Evolutionary conservation across 1,284 basidiomycete species (phyloP).

Genomic region (Pyrrhoderma noxium): DNA sequence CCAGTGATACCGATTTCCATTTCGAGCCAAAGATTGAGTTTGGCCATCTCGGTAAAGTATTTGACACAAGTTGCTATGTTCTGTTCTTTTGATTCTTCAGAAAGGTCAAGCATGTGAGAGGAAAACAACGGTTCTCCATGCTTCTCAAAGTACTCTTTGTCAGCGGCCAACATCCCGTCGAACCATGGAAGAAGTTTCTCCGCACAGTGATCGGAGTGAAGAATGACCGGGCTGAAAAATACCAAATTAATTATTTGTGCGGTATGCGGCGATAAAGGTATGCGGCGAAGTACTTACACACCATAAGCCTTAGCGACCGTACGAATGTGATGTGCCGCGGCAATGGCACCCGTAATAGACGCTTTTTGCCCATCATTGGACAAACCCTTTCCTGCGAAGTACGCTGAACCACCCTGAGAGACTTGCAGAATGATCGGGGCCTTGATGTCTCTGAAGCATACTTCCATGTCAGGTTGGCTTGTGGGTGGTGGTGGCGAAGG

Average conservation of each 20-base stretch:
- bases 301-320: conserved; percentile 85
- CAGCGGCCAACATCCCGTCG: conserved; percentile 97
- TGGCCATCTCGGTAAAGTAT: conserved; percentile 96
- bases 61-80: conserved; percentile 93
- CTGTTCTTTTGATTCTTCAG: conserved; percentile 95
- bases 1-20: conserved; percentile 99
- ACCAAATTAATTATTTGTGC: not conserved
- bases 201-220: conserved; percentile 99
- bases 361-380: conserved; percentile 95
- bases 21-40: conserved; percentile 94
- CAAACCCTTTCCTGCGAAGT: conserved; percentile 96
- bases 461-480: conserved; percentile 3
- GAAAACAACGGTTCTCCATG: conserved; percentile 93
- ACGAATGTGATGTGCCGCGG: conserved; percentile 91
- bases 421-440: conserved; percentile 97
- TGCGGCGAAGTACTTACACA: conserved; percentile 51
- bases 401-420: conserved; percentile 94
- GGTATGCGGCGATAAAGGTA: not conserved
- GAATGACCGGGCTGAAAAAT: conserved; percentile 74
- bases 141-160: conserved; percentile 89
- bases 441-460: conserved; percentile 66
- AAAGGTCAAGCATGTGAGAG: conserved; percentile 99
- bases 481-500: not conserved
- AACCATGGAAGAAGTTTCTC: conserved; percentile 99
- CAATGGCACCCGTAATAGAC: conserved; percentile 88